Conservation (phyloP, 805 yeast species). For the Pichia kluyveri region DNA sequence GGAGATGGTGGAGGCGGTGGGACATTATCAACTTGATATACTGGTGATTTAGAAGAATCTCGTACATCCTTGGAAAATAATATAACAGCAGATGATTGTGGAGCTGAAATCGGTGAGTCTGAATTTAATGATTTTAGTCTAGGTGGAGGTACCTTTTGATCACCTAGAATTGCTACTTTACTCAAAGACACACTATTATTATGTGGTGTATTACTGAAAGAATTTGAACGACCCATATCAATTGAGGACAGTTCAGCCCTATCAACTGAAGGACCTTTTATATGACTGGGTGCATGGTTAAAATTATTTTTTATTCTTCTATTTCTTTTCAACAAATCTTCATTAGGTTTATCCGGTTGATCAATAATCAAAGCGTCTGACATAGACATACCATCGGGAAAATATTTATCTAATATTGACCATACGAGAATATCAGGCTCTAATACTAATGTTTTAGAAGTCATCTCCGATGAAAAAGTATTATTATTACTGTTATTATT, state of each 20-base stretch:
- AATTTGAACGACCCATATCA: neutral
- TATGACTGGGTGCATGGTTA: neutral
- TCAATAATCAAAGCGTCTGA: slow-evolving; percentile 56
- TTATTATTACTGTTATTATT: slow-evolving; percentile 2
- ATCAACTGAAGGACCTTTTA: neutral
- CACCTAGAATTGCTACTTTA: slow-evolving; percentile 24
- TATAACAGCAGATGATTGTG: slow-evolving; percentile 36
- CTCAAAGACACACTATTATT: neutral
- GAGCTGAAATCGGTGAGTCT: slow-evolving; percentile 7
- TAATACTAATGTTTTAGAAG: slow-evolving; percentile 14
- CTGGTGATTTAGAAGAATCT: slow-evolving; percentile 14
- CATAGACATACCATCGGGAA: slow-evolving; percentile 61
- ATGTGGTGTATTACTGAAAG: neutral
- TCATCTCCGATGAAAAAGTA: neutral
- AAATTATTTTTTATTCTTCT: neutral
- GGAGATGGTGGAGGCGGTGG: slow-evolving; percentile 7
- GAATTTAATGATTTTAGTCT: slow-evolving; percentile 11
- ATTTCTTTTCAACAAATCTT: slow-evolving; percentile 7
- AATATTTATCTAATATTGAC: slow-evolving; percentile 47
- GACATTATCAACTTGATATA: neutral
- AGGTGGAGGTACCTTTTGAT: slow-evolving; percentile 24
- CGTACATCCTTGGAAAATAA: slow-evolving; percentile 36
- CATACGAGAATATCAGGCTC: slow-evolving; percentile 60
- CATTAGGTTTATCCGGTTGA: slow-evolving; percentile 18
- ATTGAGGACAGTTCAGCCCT: neutral